Conservation (phyloP, 495 filamentous ascomycete genomes). For the Bryoglossum gracile region DNA sequence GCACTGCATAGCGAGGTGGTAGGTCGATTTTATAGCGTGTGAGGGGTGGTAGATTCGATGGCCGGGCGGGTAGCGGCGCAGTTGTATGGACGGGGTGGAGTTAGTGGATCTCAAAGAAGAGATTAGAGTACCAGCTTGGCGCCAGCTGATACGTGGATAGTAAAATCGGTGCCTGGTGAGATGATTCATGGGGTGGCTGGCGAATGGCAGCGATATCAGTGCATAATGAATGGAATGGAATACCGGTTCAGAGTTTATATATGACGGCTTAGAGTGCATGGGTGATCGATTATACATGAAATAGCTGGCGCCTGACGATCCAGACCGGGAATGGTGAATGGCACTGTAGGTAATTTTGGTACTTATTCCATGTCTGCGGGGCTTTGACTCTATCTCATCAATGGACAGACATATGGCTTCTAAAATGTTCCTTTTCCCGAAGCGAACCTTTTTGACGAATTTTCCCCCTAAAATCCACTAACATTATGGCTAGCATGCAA, state of each 20-base stretch:
- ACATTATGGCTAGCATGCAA: too few species aligned
- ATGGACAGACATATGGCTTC: neutral
- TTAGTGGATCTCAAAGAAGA: neutral
- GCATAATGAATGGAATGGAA: neutral
- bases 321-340: neutral
- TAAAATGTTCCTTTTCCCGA: too few species aligned
- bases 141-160: neutral
- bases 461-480: too few species aligned
- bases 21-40: neutral
- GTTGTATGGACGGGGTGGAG: slow-evolving; percentile 1
- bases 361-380: neutral
- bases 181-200: neutral
- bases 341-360: neutral
- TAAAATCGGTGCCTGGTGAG: neutral
- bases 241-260: neutral
- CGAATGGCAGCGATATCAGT: neutral
- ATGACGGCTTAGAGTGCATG: too few species aligned
- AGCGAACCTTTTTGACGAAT: too few species aligned
- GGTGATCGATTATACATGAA: too few species aligned
- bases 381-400: neutral
- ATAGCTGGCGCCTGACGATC: too few species aligned
- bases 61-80: slow-evolving; percentile 1
- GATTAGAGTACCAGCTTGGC: neutral
- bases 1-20: slow-evolving; percentile 20
- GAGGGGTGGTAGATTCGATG: neutral